These are phyloP conservation scores for Artemisia argyi DNA, from an alignment of 129 eudicot species.

Conservation along the genomic window DNA sequence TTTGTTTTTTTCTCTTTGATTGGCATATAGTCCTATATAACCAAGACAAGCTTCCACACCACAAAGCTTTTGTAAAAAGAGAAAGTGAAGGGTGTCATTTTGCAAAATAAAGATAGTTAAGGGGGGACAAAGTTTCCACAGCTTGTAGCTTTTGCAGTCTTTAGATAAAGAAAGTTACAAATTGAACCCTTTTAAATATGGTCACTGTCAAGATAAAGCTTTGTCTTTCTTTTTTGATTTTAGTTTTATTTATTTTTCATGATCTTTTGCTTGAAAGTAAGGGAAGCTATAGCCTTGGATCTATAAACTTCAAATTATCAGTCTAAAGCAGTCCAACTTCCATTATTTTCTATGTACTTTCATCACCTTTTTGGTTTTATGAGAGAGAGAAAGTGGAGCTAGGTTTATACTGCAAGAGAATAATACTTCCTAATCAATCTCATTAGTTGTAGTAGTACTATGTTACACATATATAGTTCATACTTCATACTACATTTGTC, in stretches of 20 bases:
- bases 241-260: neutral
- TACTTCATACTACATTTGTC: no score
- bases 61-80: slow-evolving; percentile 43
- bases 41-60: slow-evolving; percentile 47
- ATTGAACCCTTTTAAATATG: slow-evolving; percentile 42
- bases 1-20: slow-evolving; percentile 28
- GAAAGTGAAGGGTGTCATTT: slow-evolving; percentile 42
- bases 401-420: neutral
- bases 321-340: slow-evolving; percentile 47
- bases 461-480: no score
- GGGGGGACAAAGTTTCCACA: slow-evolving; percentile 53
- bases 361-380: slow-evolving; percentile 30
- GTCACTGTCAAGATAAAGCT: slow-evolving; percentile 37
- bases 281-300: slow-evolving; percentile 44
- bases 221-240: slow-evolving; percentile 14
- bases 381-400: slow-evolving; percentile 28
- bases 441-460: neutral
- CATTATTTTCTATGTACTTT: slow-evolving; percentile 39
- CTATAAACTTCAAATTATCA: slow-evolving; percentile 46
- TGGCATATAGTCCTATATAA: slow-evolving; percentile 28
- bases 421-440: no score
- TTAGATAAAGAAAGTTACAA: slow-evolving; percentile 41
- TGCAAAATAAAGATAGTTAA: slow-evolving; percentile 43
- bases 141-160: slow-evolving; percentile 48
- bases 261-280: slow-evolving; percentile 47